phyloP scores from a whole-genome alignment of 2,329 filamentous ascomycete genomes.

The Trichoderma sp. region DNA sequence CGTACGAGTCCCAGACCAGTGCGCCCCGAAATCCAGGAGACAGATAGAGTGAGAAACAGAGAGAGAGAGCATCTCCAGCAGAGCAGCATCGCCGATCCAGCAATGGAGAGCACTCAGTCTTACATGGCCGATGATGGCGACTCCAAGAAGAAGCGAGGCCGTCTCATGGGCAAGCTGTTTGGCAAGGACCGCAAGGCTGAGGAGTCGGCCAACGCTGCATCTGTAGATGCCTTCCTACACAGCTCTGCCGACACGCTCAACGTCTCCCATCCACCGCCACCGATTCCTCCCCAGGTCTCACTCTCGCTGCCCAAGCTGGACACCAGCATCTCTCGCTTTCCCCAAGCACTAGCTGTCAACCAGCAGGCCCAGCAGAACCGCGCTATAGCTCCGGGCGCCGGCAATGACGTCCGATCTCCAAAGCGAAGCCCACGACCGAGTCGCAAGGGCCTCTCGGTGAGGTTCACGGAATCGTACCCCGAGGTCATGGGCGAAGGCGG shows the following conservation, averaged over 20 bases:
- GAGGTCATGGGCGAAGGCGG: conserved; percentile 89
- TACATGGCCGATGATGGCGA: conserved; percentile 41
- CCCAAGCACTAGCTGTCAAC: conserved; percentile 42
- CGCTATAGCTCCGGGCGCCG: conserved; percentile 40
- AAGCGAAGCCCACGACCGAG: conserved; percentile 48
- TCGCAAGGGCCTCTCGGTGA: conserved; percentile 71
- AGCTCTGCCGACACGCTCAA: conserved; percentile 57
- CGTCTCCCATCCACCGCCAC: conserved; percentile 53
- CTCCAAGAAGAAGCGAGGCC: conserved; percentile 46
- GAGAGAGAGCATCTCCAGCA: not conserved
- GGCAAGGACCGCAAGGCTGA: conserved; percentile 39
- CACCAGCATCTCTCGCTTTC: conserved; percentile 58
- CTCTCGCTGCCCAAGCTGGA: conserved; percentile 59
- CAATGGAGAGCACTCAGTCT: conserved; percentile 51
- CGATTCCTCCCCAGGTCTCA: conserved; percentile 45
- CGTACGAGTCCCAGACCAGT: conserved; percentile 21
- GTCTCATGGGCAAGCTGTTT: conserved; percentile 66
- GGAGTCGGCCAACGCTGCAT: conserved; percentile 35
- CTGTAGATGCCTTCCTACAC: conserved; percentile 58
- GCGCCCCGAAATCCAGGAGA: conserved; percentile 27
- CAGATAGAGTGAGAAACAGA: not conserved
- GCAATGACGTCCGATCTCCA: conserved; percentile 45
- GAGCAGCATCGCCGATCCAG: conserved; percentile 25
- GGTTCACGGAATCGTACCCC: conserved; percentile 71
- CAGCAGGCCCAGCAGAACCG: conserved; percentile 47